Base-by-base conservation (phyloP, 768 basidiomycete genomes). In the Leccinum variicolor region DNA sequence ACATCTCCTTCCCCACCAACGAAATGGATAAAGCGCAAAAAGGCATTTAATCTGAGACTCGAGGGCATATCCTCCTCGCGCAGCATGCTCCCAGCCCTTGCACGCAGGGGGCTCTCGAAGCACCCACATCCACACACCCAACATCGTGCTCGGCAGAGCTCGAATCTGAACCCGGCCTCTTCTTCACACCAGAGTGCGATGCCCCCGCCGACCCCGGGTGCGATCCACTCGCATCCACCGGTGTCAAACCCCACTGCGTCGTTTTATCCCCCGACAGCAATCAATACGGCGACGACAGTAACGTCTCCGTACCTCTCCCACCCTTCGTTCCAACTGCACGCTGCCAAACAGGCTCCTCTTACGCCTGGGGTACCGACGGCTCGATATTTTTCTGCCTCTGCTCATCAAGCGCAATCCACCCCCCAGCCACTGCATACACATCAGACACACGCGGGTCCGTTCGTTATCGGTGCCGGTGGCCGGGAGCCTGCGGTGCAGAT, bases 11-110 rank as follows among this genome's bases (percentile, higher is more conserved):
- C 63, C 21, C 70, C 67, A 53, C 67, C 60, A 46, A 70, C 69
- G 14, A 73, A 71, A 57, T 84, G 84, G 84, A 59, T 76, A 59
- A 80, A 80, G 66, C 79, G 84, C 58, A 87, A 86, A 72, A 81
- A 79, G 66, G 79, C 78, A 25, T 82, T 83, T 70, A 80, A 82
- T 59, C 72, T 88, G 50, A 77, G 66, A 62, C 70, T 81, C 54
- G 79, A 78, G 45, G 80, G 80, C 31, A 71, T 81, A 53, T 71
- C 72, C 36, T 63, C 71, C 19, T 50, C 66, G 1, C 66, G 69
- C 4, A 51, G 61, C 31, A 66, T 63, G 54, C 63, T 64, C 39
- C 54, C 58, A 23, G 6, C 60, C 7, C 49, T 59, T 45, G 59
- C 52, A 6, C 66, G 72, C 5, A 66, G 66, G 50, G 68, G 70